Evolutionary conservation across 331 rosid genomes (phyloP).

Genomic region (Cydonia oblonga): DNA sequence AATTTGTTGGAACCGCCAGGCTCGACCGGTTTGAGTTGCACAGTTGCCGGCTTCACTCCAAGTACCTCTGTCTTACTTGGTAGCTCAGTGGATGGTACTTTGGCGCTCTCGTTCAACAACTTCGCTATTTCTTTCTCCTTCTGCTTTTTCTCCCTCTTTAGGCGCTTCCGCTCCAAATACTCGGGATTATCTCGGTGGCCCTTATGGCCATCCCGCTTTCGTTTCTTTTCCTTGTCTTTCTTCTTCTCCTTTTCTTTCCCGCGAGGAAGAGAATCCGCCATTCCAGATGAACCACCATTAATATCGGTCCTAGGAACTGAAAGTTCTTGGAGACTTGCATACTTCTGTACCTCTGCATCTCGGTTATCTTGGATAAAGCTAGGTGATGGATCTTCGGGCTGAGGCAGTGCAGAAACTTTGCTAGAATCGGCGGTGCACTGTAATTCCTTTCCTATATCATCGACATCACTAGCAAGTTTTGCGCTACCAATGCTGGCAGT

Average conservation of each 20-base stretch:
- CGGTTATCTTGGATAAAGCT: slow-evolving; percentile 64
- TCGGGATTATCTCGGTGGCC: slow-evolving; percentile 52
- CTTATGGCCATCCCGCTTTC: slow-evolving; percentile 45
- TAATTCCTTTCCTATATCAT: slow-evolving; percentile 65
- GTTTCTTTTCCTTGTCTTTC: slow-evolving; percentile 39
- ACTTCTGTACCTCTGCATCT: slow-evolving; percentile 67
- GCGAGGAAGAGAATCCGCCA: slow-evolving; percentile 26
- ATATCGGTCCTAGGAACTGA: slow-evolving; percentile 41
- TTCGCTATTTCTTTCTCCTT: slow-evolving; percentile 73
- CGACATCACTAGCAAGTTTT: slow-evolving; percentile 53
- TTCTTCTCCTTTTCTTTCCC: slow-evolving; percentile 54
- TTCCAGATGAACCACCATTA: slow-evolving; percentile 31
- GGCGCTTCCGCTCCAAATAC: slow-evolving; percentile 66
- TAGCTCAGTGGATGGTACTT: slow-evolving; percentile 23
- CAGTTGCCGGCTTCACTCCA: background rate
- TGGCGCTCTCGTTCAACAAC: slow-evolving; percentile 26
- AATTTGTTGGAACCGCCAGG: slow-evolving; percentile 40
- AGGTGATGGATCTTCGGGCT: slow-evolving; percentile 52
- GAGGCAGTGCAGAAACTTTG: slow-evolving; percentile 46
- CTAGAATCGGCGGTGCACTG: slow-evolving; percentile 97
- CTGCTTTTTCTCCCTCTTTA: slow-evolving; percentile 72
- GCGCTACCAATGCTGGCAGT: slow-evolving; percentile 97
- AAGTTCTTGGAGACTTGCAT: slow-evolving; percentile 72
- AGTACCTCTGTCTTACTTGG: background rate
- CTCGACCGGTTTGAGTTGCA: slow-evolving; percentile 39